Base-by-base conservation (phyloP, 176 grass and related monocot species). In the Themeda triandra region DNA sequence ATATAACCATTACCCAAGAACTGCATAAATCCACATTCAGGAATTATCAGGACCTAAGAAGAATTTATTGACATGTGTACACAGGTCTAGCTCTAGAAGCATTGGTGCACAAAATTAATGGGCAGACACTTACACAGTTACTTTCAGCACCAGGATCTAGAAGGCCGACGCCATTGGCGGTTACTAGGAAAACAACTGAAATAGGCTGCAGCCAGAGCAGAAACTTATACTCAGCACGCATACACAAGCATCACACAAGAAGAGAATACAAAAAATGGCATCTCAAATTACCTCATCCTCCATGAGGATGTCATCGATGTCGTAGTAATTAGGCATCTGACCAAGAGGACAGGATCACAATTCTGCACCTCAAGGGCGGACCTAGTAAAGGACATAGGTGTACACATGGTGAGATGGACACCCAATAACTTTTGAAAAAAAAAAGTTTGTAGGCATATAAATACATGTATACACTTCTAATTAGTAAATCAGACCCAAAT, bases 71-170 rank as follows among this genome's bases (percentile, higher is more conserved):
- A 44, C 13, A 64, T 54, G 21, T 4, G 14, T 31, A 13, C 32
- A 41, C 27, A 64, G 63, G 30, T 73, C 59, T 5, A 49, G 32
- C 11, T 81, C 13, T 21, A 79, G 33, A 36, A 63, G 8, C 11
- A 76, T 15, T 11, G 48, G 10, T 23, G 33, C 8, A 33, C 12
- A 2, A 28, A 78, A 21, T 36, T 10, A 15, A 65, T 29, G 73
- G 30, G 27, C 5, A 39, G 19, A 6, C 10, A 73, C 88, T 86
- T 89, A 94, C 92, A 87, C 45, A 85, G 30, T 93, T 98, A 24
- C 63, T 94, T 81, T 90, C 90, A 1, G 95, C 86, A 39, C 92
- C 82, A 58, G 95, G 95, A 91, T 98, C 95, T 24, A 98, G 86
- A 15, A 98, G 80, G 14, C 95, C 87, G 0, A 90, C 90, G 2